Base-by-base conservation (phyloP, 2,329 filamentous ascomycete genomes). In the Penicillium sp. region DNA sequence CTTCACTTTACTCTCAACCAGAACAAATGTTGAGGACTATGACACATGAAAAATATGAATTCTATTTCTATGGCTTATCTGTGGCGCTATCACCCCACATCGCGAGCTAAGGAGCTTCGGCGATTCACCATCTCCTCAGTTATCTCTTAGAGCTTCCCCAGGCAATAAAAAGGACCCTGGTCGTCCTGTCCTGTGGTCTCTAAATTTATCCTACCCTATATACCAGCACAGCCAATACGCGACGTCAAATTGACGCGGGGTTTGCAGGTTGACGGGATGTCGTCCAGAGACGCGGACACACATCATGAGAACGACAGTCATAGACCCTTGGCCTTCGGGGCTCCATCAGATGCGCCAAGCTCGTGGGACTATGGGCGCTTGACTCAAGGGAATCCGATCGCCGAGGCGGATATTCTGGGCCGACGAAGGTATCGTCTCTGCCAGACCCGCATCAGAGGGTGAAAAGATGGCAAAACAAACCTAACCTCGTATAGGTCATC, bases 401-500 rank as follows among this genome's bases (percentile, higher is more conserved):
- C 32, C 5, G 58, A 61, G 23, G 47, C 44, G 10, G 58, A 60
- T 33, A 41, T 32, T 4, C 33, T 45, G 12, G 54, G 50, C 20
- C 49, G 59, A 52, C 49, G 40, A 28, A 54, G 59, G 56, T 59
- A 49, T 18, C 28, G 28, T 29, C 15, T 20, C n/a, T 18, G 32
- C 32, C 32, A 35, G 33, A 20, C 33, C 33, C 18, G 15, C 15
- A 9, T 37, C 18, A 3, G 33, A 20, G 15, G 18, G 3, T 37
- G 18, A 18, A 6, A 20, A 35, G 2, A 15, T 18, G 32, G 8
- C 15, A n/a, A 23, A 37, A 10, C 8, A 29, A 29, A 29, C 31
- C 53, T 51, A 27, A 59, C 53, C 33, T 32, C 42, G 20, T 25
- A 29, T 40, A 66, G 65, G 50, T 66, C 65, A 27, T 70, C 68